Conservation (phyloP, 2,329 filamentous ascomycete species). For the Neoarthrinium moseri region DNA sequence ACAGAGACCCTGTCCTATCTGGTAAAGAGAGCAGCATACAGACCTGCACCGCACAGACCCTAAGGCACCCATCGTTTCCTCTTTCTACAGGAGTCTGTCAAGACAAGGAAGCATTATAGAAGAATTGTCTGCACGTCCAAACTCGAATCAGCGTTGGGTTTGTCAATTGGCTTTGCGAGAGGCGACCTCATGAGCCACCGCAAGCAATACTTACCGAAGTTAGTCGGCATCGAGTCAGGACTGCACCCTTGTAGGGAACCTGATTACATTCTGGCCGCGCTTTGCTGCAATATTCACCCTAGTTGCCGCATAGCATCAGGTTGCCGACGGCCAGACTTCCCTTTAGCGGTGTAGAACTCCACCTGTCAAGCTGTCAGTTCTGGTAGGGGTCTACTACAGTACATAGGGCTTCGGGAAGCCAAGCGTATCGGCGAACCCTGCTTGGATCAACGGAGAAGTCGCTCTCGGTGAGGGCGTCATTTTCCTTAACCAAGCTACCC, state of each 20-base stretch:
- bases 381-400: not conserved
- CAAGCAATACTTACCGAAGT: too few relatives aligned
- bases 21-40: not conserved
- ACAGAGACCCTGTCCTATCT: not conserved
- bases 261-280: conserved; percentile 1
- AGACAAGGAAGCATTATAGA: too few relatives aligned
- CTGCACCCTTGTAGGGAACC: too few relatives aligned
- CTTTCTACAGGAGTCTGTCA: too few relatives aligned
- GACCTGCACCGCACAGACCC: conserved; percentile 1
- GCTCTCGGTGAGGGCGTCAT: too few relatives aligned
- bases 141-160: too few relatives aligned
- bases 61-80: conserved; percentile 1
- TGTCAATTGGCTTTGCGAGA: too few relatives aligned
- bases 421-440: not conserved
- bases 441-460: not conserved
- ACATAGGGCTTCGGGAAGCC: not conserved
- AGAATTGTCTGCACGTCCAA: too few relatives aligned
- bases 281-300: conserved; percentile 1
- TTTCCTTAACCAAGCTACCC: too few relatives aligned
- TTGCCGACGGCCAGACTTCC: not conserved
- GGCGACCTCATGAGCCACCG: too few relatives aligned
- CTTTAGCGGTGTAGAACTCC: not conserved
- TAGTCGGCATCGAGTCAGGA: too few relatives aligned
- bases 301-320: not conserved
- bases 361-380: conserved; percentile 1